These are phyloP conservation scores for Yamadazyma sp. DNA, from an alignment of 1,139 yeast species.

Conservation along the genomic window DNA sequence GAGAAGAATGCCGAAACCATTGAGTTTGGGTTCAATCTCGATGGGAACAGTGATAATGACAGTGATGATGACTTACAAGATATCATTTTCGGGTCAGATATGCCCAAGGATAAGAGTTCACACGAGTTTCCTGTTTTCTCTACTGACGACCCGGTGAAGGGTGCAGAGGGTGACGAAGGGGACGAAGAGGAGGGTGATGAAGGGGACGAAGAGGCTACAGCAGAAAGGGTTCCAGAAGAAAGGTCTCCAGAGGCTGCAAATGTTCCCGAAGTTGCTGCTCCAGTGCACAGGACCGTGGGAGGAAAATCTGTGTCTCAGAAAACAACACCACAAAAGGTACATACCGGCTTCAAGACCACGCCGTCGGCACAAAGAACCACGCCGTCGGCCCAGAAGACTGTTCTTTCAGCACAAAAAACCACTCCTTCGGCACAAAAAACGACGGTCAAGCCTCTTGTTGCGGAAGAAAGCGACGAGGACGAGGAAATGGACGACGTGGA, in stretches of 20 bases:
- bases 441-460: too few relatives aligned
- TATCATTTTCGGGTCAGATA: constrained; percentile 14
- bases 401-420: not conserved
- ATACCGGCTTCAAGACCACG: not conserved
- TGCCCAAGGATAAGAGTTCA: not conserved
- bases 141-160: not conserved
- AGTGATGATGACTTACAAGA: constrained; percentile 16
- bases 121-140: not conserved
- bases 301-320: constrained; percentile 1
- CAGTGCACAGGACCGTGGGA: not conserved
- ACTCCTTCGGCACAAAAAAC: not conserved
- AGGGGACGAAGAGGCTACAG: not conserved
- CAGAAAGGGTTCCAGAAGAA: too few relatives aligned
- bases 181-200: not conserved
- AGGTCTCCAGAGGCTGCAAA: not conserved
- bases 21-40: constrained; percentile 34
- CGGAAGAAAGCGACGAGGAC: constrained; percentile 1
- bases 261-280: too few relatives aligned
- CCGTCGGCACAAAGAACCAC: too few relatives aligned
- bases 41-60: constrained; percentile 18
- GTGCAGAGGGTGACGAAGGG: not conserved
- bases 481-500: constrained; percentile 2
- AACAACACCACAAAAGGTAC: not conserved
- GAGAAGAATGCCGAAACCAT: constrained; percentile 21
- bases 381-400: not conserved